Evolutionary conservation across 495 filamentous ascomycete species (phyloP).

Genomic region (Talaromyces liani): DNA sequence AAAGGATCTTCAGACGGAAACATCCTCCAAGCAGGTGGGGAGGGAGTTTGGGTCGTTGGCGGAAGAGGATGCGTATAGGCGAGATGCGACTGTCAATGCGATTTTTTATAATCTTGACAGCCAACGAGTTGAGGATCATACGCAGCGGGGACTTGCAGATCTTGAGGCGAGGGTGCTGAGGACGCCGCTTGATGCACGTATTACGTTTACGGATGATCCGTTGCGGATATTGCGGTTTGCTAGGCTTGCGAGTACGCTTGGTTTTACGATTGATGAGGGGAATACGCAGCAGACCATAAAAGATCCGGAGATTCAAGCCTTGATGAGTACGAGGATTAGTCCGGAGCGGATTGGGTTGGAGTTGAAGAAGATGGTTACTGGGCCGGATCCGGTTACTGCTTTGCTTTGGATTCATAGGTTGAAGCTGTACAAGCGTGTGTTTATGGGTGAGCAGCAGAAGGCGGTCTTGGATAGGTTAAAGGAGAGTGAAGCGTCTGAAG

Average conservation of each 20-base stretch:
- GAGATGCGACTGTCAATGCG: not conserved
- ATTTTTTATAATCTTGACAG: slow-evolving; percentile 1
- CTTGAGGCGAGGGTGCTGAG: not conserved
- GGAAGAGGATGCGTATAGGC: not conserved
- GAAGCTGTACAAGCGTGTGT: not conserved
- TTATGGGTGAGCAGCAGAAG: not conserved
- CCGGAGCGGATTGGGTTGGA: not conserved
- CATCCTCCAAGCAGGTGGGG: not conserved
- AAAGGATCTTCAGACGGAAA: not conserved
- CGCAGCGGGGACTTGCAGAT: not conserved
- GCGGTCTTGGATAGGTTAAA: not conserved
- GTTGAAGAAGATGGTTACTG: slow-evolving; percentile 1
- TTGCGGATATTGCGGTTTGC: not conserved
- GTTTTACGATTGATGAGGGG: not conserved
- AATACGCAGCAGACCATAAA: not conserved
- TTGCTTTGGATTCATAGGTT: not conserved
- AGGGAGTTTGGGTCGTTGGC: not conserved
- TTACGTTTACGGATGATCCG: slow-evolving; percentile 3
- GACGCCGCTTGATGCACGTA: not conserved
- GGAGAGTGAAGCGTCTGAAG: not conserved
- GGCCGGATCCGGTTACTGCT: slow-evolving; percentile 1
- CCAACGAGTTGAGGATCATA: not conserved
- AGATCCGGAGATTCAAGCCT: not conserved
- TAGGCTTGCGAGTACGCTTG: slow-evolving; percentile 1
- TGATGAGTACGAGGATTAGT: not conserved